Evolutionary conservation across 2,329 filamentous ascomycete species (phyloP).

Genomic region (Colletotrichum endophyticum): DNA sequence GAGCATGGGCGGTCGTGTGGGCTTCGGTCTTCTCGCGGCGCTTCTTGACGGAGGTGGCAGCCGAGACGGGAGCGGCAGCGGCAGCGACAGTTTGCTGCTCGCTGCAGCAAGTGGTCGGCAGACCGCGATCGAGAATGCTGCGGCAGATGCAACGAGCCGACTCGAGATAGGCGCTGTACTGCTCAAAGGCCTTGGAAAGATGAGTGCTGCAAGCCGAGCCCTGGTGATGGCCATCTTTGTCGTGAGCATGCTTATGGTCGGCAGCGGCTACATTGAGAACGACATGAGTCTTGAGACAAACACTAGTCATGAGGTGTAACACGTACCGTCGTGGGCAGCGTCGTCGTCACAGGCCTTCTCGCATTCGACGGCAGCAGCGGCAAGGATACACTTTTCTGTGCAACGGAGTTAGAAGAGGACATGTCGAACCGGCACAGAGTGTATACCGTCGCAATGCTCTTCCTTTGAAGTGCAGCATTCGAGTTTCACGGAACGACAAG

Average conservation of each 20-base stretch:
- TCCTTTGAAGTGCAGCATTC: conserved; percentile 29
- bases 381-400: conserved; percentile 35
- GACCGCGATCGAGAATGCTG: conserved; percentile 32
- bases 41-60: background rate
- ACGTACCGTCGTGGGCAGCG: conserved; percentile 26
- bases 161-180: conserved; percentile 39
- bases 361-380: conserved; percentile 33
- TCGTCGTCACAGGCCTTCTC: conserved; percentile 31
- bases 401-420: background rate
- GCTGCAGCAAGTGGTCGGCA: conserved; percentile 31
- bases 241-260: conserved; percentile 30
- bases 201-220: conserved; percentile 34
- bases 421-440: background rate
- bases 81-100: conserved; percentile 1
- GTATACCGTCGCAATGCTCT: conserved; percentile 30
- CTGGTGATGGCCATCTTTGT: conserved; percentile 27
- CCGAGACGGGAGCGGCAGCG: background rate
- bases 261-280: conserved; percentile 10
- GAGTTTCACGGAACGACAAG: conserved; percentile 18
- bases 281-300: background rate
- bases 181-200: conserved; percentile 34
- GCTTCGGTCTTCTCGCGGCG: background rate
- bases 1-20: conserved; percentile 9
- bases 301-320: background rate
- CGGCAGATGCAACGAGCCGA: conserved; percentile 42